Base-by-base conservation (phyloP, 2,329 filamentous ascomycete genomes). In the Domatiomyces globalis region DNA sequence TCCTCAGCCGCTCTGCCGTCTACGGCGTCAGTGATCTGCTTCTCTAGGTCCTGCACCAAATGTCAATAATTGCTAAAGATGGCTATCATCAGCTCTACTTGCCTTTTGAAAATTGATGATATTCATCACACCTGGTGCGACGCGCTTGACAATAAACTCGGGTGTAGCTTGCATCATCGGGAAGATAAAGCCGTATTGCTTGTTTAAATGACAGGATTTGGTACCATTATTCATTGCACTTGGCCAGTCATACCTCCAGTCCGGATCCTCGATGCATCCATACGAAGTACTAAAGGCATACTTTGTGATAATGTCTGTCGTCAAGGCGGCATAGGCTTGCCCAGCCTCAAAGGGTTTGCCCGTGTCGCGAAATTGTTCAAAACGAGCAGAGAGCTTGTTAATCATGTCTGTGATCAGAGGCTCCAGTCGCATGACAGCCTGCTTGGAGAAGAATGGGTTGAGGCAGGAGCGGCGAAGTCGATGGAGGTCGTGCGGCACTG, bases 301-400 rank as follows among this genome's bases (percentile, higher is more conserved):
- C 5, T 53, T 43, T 7, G 51, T 58, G 48, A 60, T 55, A 17
- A 61, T 49, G 46, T 61, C 59, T 20, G 45, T 57, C 3, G 57
- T 59, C 48, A 69, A 63, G 18, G 69, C 69, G 19, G 65, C 67
- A 48, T 68, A 70, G 0, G 67, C 61, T 10, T 49, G 20, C 22
- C 43, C 29, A 5, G 53, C 39, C 9, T 50, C 22, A 22, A 60
- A 48, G 4, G 51, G 46, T 29, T 55, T 48, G 10, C 43, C 45
- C 2, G 52, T 50, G 22, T 50, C 47, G 4, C 36, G 49, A 46
- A 49, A 51, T 42, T 47, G 29, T 27, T 49, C 49, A 18, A 60
- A 46, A 8, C 58, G 55, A 9, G 33, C 29, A 45, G 33, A 56
- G 5, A 66, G 51, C 43, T 58, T 59, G 19, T 58, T 54, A 9